Percentiles rank a stretch among this genome's conserved stretches.
Evolutionary conservation across 805 yeast genomes (phyloP).

Genomic region (Kluyveromyces starmeri): DNA sequence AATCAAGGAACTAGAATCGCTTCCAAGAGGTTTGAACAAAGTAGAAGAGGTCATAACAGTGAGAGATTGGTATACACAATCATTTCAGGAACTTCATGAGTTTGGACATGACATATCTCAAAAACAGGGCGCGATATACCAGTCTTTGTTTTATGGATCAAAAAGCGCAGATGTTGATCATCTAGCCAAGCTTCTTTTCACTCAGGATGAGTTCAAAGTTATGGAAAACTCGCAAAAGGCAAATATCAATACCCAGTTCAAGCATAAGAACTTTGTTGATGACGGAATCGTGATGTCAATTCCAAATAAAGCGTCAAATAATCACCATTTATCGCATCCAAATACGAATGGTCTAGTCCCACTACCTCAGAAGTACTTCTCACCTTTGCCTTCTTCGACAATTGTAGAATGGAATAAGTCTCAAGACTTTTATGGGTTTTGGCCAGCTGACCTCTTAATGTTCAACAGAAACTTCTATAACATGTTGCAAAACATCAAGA

Average conservation of each 20-base stretch:
- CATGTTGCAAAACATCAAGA: conserved; percentile 60
- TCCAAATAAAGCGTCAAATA: conserved; percentile 1
- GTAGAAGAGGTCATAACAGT: conserved; percentile 73
- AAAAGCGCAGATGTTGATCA: conserved; percentile 28
- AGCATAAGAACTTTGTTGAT: conserved; percentile 31
- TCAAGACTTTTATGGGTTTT: conserved; percentile 18
- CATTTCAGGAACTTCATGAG: conserved; percentile 72
- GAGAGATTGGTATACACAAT: conserved; percentile 83
- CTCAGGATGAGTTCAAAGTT: conserved; percentile 3
- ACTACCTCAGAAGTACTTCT: conserved; percentile 9
- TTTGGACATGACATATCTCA: conserved; percentile 24
- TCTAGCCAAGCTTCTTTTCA: conserved; percentile 8
- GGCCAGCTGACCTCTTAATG: conserved; percentile 67
- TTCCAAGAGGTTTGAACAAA: conserved; percentile 65
- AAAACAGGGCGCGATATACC: conserved; percentile 6
- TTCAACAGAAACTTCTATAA: conserved; percentile 63
- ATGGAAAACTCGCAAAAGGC: background rate
- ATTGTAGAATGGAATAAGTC: conserved; percentile 7
- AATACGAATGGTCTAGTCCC: conserved; percentile 5
- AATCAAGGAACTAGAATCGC: conserved; percentile 71
- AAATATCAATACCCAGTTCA: background rate
- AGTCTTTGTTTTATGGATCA: conserved; percentile 26
- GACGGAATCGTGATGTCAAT: conserved; percentile 40
- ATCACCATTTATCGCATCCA: background rate
- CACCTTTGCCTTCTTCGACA: conserved; percentile 10